A percentile compares a stretch with the other conserved stretches of the same genome.
phyloP scores from a whole-genome alignment of 768 basidiomycete genomes.

The Gloeostereum incarnatum region DNA sequence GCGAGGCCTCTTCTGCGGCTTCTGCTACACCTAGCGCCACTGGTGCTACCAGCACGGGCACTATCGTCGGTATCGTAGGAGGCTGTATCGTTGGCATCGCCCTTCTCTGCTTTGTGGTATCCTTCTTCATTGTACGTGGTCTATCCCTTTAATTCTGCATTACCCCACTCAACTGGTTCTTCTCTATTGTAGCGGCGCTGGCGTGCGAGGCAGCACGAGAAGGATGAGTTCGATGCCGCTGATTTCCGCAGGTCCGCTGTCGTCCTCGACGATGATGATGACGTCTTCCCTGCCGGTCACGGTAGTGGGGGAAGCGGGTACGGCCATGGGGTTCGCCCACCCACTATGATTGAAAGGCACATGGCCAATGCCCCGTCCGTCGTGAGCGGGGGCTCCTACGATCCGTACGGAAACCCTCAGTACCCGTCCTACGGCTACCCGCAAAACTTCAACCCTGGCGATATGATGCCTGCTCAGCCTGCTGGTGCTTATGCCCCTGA shows the following conservation, averaged over 20 bases:
- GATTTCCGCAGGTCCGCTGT: conserved; percentile 12
- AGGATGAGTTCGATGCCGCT: neutral
- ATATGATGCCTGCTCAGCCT: too few relatives aligned
- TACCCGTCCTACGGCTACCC: neutral
- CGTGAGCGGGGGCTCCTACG: neutral
- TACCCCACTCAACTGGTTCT: neutral
- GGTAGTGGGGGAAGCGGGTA: too few relatives aligned
- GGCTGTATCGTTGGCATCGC: conserved; percentile 3
- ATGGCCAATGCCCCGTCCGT: neutral
- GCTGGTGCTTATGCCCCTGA: too few relatives aligned
- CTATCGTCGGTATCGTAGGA: neutral
- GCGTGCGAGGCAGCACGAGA: conserved; percentile 5
- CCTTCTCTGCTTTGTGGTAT: neutral
- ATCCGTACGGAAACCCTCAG: neutral
- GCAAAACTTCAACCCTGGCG: neutral
- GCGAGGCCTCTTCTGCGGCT: neutral
- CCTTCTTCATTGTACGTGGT: neutral
- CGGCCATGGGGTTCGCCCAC: neutral
- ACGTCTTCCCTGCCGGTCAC: neutral
- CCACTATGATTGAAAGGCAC: neutral
- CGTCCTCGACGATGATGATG: conserved; percentile 13
- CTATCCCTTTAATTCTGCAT: neutral
- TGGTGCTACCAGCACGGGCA: neutral
- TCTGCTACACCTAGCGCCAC: neutral
- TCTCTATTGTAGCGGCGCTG: conserved; percentile 3